Evolutionary conservation across 306 rosid genomes (phyloP), one percentile per base, ranked within the genome.

Genomic region (Canavalia gladiata): DNA sequence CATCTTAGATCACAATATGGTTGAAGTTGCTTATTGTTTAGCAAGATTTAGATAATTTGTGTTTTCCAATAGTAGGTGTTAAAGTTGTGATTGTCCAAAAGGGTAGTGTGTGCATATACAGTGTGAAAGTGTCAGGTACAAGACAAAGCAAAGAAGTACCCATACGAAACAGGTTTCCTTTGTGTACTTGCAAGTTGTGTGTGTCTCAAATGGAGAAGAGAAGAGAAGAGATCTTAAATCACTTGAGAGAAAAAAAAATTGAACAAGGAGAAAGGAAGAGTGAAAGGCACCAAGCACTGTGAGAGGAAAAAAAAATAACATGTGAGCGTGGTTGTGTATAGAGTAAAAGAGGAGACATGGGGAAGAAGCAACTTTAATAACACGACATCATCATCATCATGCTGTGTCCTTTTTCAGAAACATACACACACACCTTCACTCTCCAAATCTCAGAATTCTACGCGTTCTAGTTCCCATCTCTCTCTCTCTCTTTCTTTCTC

Each of bases 301-400:
- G 73, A 76, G 51, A 34, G 8, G 12, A 33, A 57, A 56, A 79
- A 68, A 31, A 37, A 56, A 37, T 18, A 79, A 58, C 56, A 30
- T 68, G 60, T 71, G 85, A 43, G 76, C 7, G 56, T 80, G 79
- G 76, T 78, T 78, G 33, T 66, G 52, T 81, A 43, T 43, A 43
- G 47, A 42, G 25, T 13, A 57, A 45, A 50, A 76, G 41, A n/a
- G 77, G 69, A 56, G 66, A 74, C 72, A 79, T 82, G 56, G 82
- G 72, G 82, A 75, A 82, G 76, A 72, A 34, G 89, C 85, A 80
- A 66, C 89, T 80, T 83, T 72, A 51, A 65, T 71, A 64, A 52
- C 65, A 75, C 41, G 4, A 57, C 54, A 39, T 55, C 77, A 72
- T 62, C 65, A 80, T 75, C 64, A 10, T 72, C 58, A 59, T 33